Base-by-base conservation (phyloP, 345 rosid species). In the Crucihimalaya himalaica region DNA sequence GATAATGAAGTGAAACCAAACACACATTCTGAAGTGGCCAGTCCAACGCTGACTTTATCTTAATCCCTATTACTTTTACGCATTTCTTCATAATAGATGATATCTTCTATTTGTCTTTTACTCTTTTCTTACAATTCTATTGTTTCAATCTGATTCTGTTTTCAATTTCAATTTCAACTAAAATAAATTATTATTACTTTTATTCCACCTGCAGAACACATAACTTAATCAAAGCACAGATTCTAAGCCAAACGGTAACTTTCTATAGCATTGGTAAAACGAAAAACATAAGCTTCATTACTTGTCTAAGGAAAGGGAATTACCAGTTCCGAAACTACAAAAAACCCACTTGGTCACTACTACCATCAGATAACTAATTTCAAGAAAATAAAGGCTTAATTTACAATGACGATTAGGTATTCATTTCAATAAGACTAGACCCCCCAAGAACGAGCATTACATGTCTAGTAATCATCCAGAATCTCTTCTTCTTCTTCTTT, bases 41-140 rank as follows among this genome's bases (percentile, higher is more conserved):
- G 89, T 83, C 68, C 81, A 75, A 82, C 69, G 92, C 97, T 84
- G 92, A 86, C 97, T 85, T 79, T 39, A 71, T 58, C 55, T 47
- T 63, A 75, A 68, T 83, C 79, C 23, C 70, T 58, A 16, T 57
- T 79, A 75, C 74, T 72, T 42, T 68, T 60, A 64, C 66, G 55
- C 45, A 78, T 66, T 68, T 68, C 79, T 68, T 28, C 70, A 62
- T 63, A 69, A 69, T 69, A 79, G 72, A 68, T 29, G 63, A 75
- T 60, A 39, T 59, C 76, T 79, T 79, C 79, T 74, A 75, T 71
- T 67, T 70, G 59, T 21, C 42, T 27, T 56, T 45, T 51, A 20
- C 52, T 20, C 14, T 52, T 25, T 59, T 6, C 57, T 42, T 63
- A 47, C 71, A 2, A 20, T 70, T 55, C 71, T 70, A 76, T 77